A percentile compares a stretch with the other conserved stretches of the same genome.
Evolutionary conservation across 352 stramenopile species (phyloP).

Genomic region (Globisporangium rhizosaccharum): DNA sequence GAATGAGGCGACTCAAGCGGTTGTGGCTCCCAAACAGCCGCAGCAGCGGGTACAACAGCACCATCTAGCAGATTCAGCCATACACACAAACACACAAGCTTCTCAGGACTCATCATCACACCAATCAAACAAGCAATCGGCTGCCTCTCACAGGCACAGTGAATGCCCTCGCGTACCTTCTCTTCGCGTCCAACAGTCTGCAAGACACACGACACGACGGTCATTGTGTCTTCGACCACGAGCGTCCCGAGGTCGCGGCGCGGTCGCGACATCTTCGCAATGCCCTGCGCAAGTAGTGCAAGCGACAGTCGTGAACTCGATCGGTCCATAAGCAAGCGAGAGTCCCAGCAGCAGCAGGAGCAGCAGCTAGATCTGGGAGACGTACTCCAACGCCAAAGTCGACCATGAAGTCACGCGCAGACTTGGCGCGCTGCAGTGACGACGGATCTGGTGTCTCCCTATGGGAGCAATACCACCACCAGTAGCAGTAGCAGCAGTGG

Average conservation of each 20-base stretch:
- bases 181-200: conserved; percentile 70
- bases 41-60: conserved; percentile 53
- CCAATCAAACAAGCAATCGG: neutral
- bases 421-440: conserved; percentile 25
- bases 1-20: conserved; percentile 51
- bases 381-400: conserved; percentile 28
- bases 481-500: neutral
- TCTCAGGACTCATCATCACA: neutral
- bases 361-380: neutral
- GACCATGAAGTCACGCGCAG: conserved; percentile 34
- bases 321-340: neutral
- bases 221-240: conserved; percentile 69
- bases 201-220: conserved; percentile 65
- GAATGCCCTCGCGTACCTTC: conserved; percentile 26
- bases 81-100: too few relatives aligned
- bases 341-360: conserved; percentile 9
- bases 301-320: too few relatives aligned
- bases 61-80: conserved; percentile 25
- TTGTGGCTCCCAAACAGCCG: conserved; percentile 60
- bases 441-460: conserved; percentile 2
- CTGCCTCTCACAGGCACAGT: neutral
- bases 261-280: conserved; percentile 17
- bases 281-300: neutral
- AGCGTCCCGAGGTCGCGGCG: conserved; percentile 45
- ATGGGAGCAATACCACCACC: neutral